These are phyloP conservation scores for Mycosphaerella sp. DNA, from an alignment of 2,329 filamentous ascomycete genomes.

Conservation along the genomic window DNA sequence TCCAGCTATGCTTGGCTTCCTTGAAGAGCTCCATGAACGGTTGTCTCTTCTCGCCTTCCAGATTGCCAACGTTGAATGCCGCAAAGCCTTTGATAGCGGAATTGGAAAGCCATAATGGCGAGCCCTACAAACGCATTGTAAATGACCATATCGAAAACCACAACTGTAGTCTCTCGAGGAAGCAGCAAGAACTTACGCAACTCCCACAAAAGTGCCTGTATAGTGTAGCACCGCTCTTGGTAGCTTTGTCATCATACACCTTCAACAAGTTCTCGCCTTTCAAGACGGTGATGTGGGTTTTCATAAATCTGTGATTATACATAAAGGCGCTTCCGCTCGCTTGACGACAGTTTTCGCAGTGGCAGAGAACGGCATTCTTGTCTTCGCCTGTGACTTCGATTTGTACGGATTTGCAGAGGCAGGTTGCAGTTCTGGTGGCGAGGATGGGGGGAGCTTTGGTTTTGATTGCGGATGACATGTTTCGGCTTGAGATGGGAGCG, in stretches of 20 bases:
- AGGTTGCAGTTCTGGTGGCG: slow-evolving; percentile 17
- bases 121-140: slow-evolving; percentile 14
- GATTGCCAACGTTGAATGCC: slow-evolving; percentile 16
- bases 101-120: slow-evolving; percentile 22
- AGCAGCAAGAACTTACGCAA: slow-evolving; percentile 24
- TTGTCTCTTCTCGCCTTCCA: slow-evolving; percentile 17
- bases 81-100: slow-evolving; percentile 20
- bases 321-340: slow-evolving; percentile 26
- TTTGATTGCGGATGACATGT: slow-evolving; percentile 5
- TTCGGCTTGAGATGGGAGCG: background rate
- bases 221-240: slow-evolving; percentile 26
- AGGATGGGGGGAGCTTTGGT: slow-evolving; percentile 11
- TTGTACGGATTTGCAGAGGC: slow-evolving; percentile 27
- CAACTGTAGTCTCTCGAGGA: background rate
- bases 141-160: background rate
- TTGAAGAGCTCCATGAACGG: slow-evolving; percentile 19
- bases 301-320: slow-evolving; percentile 29
- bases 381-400: slow-evolving; percentile 26
- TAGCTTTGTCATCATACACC: slow-evolving; percentile 25
- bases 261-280: slow-evolving; percentile 24
- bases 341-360: slow-evolving; percentile 28
- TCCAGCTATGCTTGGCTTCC: slow-evolving; percentile 15
- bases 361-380: slow-evolving; percentile 30
- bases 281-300: slow-evolving; percentile 23
- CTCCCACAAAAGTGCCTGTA: slow-evolving; percentile 27